A percentile compares a stretch with the other conserved stretches of the same genome.
Evolutionary conservation across 345 rosid species (phyloP).

Genomic region (Populus tremula): DNA sequence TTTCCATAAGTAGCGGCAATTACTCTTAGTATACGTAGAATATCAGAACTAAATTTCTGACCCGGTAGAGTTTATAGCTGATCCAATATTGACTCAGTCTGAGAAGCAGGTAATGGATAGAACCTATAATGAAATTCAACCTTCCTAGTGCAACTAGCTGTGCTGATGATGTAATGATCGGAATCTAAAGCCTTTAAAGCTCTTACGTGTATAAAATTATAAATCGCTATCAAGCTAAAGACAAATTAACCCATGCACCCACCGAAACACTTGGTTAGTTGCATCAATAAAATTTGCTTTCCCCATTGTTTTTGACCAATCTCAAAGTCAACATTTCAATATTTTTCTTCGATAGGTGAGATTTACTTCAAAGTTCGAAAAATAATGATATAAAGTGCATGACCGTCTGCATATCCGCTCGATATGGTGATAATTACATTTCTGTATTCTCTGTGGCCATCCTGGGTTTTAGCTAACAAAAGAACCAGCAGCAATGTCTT

Average conservation of each 20-base stretch:
- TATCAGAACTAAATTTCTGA: background rate
- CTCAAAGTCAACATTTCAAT: background rate
- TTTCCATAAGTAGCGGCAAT: background rate
- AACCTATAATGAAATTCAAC: conserved; percentile 7
- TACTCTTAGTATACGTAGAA: background rate
- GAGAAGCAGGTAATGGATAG: background rate
- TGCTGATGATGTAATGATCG: background rate
- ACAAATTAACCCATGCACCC: conserved; percentile 13
- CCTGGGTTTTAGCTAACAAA: background rate
- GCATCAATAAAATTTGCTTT: conserved; percentile 12
- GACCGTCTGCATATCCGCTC: background rate
- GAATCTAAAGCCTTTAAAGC: background rate
- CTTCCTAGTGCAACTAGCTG: background rate
- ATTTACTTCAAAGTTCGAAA: background rate
- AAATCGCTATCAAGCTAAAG: conserved; percentile 4
- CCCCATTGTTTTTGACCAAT: conserved; percentile 16
- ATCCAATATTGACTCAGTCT: conserved; percentile 2
- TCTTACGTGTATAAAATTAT: background rate
- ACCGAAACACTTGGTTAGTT: conserved; percentile 3
- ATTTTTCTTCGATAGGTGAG: background rate
- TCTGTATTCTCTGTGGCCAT: background rate
- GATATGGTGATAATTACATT: background rate
- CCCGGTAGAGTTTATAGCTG: background rate
- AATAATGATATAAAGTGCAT: background rate
- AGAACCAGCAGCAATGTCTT: background rate